phyloP scores from a whole-genome alignment of 2,329 filamentous ascomycete species.

The Exophiala aquamarina region DNA sequence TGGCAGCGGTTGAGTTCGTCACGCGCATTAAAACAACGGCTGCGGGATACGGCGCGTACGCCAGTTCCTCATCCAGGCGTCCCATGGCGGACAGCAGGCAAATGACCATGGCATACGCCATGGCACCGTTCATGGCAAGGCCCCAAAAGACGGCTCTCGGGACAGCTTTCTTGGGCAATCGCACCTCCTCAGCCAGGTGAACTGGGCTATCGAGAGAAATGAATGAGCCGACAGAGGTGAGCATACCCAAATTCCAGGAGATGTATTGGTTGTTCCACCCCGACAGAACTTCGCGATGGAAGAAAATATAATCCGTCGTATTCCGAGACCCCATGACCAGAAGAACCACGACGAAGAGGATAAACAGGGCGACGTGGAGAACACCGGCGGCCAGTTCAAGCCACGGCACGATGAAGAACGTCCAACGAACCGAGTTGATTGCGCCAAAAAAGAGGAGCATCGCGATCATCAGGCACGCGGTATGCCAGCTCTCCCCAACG shows the following conservation, averaged over 20 bases:
- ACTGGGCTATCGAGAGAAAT: slow-evolving; percentile 47
- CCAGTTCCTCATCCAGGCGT: slow-evolving; percentile 35
- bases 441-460: slow-evolving; percentile 34
- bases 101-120: slow-evolving; percentile 43
- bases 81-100: slow-evolving; percentile 48
- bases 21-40: slow-evolving; percentile 44
- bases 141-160: slow-evolving; percentile 48
- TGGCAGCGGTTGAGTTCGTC: slow-evolving; percentile 41
- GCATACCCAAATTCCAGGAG: slow-evolving; percentile 39
- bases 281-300: slow-evolving; percentile 28
- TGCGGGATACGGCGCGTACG: slow-evolving; percentile 39
- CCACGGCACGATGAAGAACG: slow-evolving; percentile 41
- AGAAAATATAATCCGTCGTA: slow-evolving; percentile 35
- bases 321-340: slow-evolving; percentile 34
- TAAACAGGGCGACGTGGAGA: slow-evolving; percentile 36
- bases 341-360: slow-evolving; percentile 39
- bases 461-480: slow-evolving; percentile 40
- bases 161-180: slow-evolving; percentile 46
- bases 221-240: slow-evolving; percentile 36
- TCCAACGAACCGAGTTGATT: slow-evolving; percentile 23
- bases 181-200: slow-evolving; percentile 48
- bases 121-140: slow-evolving; percentile 42
- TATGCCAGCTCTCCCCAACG: slow-evolving; percentile 37
- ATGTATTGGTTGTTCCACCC: slow-evolving; percentile 38
- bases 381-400: slow-evolving; percentile 40